A percentile compares a stretch with the other conserved stretches of the same genome.
These are phyloP conservation scores for Lathyrus aphaca DNA, from an alignment of 306 rosid species.

Conservation along the genomic window DNA sequence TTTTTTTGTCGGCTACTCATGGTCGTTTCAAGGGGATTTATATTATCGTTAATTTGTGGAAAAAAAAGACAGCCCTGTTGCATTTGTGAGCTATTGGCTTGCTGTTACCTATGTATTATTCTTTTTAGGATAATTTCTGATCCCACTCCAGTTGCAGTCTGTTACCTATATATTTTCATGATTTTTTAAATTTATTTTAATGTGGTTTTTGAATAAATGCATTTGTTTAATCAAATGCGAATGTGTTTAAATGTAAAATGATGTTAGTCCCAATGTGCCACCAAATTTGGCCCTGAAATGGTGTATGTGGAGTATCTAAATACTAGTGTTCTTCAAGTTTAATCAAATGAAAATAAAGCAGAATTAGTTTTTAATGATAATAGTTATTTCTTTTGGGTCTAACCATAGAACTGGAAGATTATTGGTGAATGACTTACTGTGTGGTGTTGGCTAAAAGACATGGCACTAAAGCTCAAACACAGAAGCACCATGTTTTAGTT, in stretches of 20 bases:
- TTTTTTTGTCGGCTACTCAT: conserved; percentile 33
- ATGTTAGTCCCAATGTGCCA: neutral
- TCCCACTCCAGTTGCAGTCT: conserved; percentile 9
- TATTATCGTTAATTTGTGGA: conserved; percentile 23
- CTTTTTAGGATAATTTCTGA: conserved; percentile 25
- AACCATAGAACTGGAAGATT: conserved; percentile 18
- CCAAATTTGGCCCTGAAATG: conserved; percentile 9
- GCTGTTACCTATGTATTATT: conserved; percentile 8
- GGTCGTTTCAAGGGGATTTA: conserved; percentile 32
- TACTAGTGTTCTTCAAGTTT: conserved; percentile 18
- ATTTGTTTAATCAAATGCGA: conserved; percentile 25
- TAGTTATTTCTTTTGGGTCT: conserved; percentile 25
- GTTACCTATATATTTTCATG: conserved; percentile 12
- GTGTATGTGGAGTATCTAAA: conserved; percentile 26
- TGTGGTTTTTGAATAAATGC: neutral
- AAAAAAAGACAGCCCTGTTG: conserved; percentile 19
- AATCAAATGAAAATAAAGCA: conserved; percentile 16
- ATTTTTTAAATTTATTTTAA: neutral
- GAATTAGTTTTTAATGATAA: conserved; percentile 12
- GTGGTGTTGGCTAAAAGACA: conserved; percentile 19
- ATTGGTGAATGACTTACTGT: conserved; percentile 13
- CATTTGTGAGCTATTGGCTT: conserved; percentile 13
- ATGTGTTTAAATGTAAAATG: conserved; percentile 3
- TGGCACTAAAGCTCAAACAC: conserved; percentile 2
- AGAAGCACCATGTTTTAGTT: conserved; percentile 9